These are phyloP conservation scores for Kurtzmaniella natalensis DNA, from an alignment of 1,139 yeast species.

Conservation along the genomic window DNA sequence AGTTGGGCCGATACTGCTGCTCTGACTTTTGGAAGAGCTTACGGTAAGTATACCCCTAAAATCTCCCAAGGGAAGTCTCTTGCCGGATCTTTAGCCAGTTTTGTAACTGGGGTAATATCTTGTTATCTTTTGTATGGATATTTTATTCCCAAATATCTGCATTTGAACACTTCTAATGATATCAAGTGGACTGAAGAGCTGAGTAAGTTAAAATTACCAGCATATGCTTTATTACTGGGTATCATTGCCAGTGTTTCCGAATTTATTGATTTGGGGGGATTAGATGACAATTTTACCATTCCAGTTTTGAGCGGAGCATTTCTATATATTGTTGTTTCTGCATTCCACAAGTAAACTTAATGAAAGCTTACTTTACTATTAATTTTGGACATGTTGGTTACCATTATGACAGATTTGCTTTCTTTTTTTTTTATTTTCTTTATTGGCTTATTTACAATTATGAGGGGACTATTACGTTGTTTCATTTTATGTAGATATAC, in stretches of 20 bases:
- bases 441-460: too few species aligned
- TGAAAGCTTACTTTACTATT: not conserved
- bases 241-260: conserved; percentile 82
- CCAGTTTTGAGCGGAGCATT: conserved; percentile 78
- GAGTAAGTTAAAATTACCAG: conserved; percentile 49
- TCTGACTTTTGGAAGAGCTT: conserved; percentile 82
- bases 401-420: too few species aligned
- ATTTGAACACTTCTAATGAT: conserved; percentile 50
- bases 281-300: conserved; percentile 92
- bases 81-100: conserved; percentile 89
- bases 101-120: conserved; percentile 62
- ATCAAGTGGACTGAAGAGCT: conserved; percentile 61
- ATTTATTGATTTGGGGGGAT: conserved; percentile 63
- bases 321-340: conserved; percentile 47
- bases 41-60: conserved; percentile 80
- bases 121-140: conserved; percentile 68
- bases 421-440: conserved; percentile 1
- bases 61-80: conserved; percentile 70
- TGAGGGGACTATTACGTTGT: too few species aligned
- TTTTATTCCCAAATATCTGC: conserved; percentile 54
- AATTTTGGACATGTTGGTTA: not conserved
- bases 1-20: conserved; percentile 99
- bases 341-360: not conserved
- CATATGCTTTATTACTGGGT: conserved; percentile 64
- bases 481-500: too few species aligned